These are phyloP conservation scores for Boletus mariae DNA, from an alignment of 1,284 basidiomycete species.

Conservation along the genomic window DNA sequence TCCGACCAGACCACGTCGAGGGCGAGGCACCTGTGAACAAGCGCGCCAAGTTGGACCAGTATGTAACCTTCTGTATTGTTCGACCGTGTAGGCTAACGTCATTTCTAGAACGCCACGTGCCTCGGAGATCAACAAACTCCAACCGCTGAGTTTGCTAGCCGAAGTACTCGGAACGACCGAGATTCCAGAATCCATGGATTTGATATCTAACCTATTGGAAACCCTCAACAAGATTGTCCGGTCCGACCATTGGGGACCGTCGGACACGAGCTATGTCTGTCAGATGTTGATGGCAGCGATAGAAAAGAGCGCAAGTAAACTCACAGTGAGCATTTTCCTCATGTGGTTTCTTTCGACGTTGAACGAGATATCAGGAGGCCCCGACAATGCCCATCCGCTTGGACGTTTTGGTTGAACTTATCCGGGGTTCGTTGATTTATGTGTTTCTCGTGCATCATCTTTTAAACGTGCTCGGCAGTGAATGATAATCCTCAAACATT, in stretches of 20 bases:
- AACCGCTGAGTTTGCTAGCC: slow-evolving; percentile 56
- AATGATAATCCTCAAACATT: slow-evolving; percentile 93
- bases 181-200: slow-evolving; percentile 65
- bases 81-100: background rate
- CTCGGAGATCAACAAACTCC: slow-evolving; percentile 37
- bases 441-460: background rate
- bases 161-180: slow-evolving; percentile 68
- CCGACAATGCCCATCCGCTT: slow-evolving; percentile 58
- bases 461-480: slow-evolving; percentile 40
- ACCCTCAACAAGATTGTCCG: slow-evolving; percentile 64
- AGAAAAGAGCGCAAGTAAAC: slow-evolving; percentile 63
- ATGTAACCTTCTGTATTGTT: slow-evolving; percentile 23
- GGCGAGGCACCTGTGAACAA: slow-evolving; percentile 53
- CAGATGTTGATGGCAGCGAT: slow-evolving; percentile 84
- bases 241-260: slow-evolving; percentile 42
- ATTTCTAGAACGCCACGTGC: slow-evolving; percentile 13
- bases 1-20: slow-evolving; percentile 45
- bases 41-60: slow-evolving; percentile 59
- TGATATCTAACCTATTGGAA: slow-evolving; percentile 74
- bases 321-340: slow-evolving; percentile 44
- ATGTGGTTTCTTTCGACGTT: background rate
- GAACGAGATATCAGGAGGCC: slow-evolving; percentile 35
- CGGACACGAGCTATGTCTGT: slow-evolving; percentile 79
- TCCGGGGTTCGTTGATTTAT: slow-evolving; percentile 58
- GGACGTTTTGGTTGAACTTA: slow-evolving; percentile 83